Conservation (phyloP, 169 alveolate genomes). For the Plasmodium sp. region DNA sequence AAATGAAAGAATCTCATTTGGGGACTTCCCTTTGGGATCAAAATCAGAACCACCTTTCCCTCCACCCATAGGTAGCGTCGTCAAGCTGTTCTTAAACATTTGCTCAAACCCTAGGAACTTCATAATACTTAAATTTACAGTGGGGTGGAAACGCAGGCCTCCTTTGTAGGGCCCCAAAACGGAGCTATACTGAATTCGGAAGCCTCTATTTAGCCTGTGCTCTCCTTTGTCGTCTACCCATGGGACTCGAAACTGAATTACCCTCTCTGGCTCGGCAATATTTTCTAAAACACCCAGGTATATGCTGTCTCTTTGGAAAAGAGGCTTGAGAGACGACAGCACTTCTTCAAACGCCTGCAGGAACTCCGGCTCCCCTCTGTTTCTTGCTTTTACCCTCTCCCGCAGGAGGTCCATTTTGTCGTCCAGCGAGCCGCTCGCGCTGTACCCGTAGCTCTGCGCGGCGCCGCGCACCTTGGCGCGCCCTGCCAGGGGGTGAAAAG, state of each 20-base stretch:
- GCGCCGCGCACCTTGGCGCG: neutral
- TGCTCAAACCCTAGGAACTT: slow-evolving; percentile 91
- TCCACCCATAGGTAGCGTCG: slow-evolving; percentile 91
- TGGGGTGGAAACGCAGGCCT: slow-evolving; percentile 90
- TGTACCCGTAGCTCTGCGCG: slow-evolving; percentile 46
- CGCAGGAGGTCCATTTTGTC: slow-evolving; percentile 27
- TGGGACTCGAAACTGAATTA: slow-evolving; percentile 82
- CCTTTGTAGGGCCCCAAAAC: slow-evolving; percentile 91
- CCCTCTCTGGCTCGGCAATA: slow-evolving; percentile 86
- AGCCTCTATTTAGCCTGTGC: slow-evolving; percentile 86
- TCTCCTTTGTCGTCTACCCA: slow-evolving; percentile 88
- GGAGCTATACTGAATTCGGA: slow-evolving; percentile 87
- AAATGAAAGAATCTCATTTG: slow-evolving; percentile 84
- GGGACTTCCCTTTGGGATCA: slow-evolving; percentile 90
- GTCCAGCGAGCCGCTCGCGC: neutral
- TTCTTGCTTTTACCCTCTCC: slow-evolving; percentile 18
- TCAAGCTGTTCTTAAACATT: slow-evolving; percentile 88
- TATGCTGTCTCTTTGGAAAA: slow-evolving; percentile 75
- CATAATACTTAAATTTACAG: slow-evolving; percentile 86
- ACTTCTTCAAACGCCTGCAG: slow-evolving; percentile 78
- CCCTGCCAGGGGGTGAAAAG: slow-evolving; percentile 9
- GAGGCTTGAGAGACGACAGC: slow-evolving; percentile 73
- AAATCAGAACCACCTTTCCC: slow-evolving; percentile 92
- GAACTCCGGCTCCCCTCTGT: slow-evolving; percentile 50
- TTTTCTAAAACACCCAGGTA: slow-evolving; percentile 81